Base-by-base conservation (phyloP, 31 red algal species). In the Odonthalia washingtoniensis region DNA sequence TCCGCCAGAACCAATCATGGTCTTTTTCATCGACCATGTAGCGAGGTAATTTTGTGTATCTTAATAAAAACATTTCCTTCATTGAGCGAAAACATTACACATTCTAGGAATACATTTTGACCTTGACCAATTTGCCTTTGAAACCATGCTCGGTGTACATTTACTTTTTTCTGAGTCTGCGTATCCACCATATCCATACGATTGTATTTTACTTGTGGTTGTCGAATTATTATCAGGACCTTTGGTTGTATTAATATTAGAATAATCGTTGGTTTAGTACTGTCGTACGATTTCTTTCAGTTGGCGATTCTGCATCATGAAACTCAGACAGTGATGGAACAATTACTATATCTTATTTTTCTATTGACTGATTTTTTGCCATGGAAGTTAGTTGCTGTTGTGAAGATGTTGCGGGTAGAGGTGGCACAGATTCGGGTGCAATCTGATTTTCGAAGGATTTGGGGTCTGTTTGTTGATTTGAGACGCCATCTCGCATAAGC, bases 1-100 rank as follows among this genome's bases (percentile, higher is more conserved):
- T 57, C 49, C 49, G 9, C 49, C 49, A 57, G 49, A 57, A 57
- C 49, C 49, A 57, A 57, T 57, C 49, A 21, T 57, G 49, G 49
- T 57, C 49, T 21, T 57, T 57, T 21, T 9, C 49, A 57, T 21
- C 49, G 12, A 57, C 9, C 49, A 57, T 57, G 49, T 57, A 57
- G 9, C 49, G 9, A 9, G 49, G 21, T 21, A 57, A 21, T 9
- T 21, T 9, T 57, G 9, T 57, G 9, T 57, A 9, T 21, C 49
- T 57, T 14, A 57, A 9, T 21, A 57, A 57, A 57, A 9, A 57
- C 49, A 14, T 21, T 21, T 57, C 49, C 49, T 9, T 21, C 21
- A 21, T 57, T 57, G 9, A 9, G 21, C 49, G 21, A 57, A 57
- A 9, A 57, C 49, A 57, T 57, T 21, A 21, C 9, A 14, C 21